phyloP scores from a whole-genome alignment of 441 rosid genomes.

The Caryocar brasiliense region DNA sequence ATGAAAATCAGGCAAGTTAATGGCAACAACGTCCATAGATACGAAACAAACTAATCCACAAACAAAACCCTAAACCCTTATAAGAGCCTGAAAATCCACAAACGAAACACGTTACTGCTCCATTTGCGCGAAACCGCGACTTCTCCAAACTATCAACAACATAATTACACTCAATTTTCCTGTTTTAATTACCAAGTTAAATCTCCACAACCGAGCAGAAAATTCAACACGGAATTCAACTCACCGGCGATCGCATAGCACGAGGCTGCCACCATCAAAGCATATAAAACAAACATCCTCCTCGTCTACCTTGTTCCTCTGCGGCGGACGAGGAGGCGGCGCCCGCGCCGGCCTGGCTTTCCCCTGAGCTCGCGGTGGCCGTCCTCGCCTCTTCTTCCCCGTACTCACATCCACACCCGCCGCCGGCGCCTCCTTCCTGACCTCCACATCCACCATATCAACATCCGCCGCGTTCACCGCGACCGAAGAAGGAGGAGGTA shows the following conservation, averaged over 20 bases:
- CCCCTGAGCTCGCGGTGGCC: conserved; percentile 55
- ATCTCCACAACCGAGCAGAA: not conserved
- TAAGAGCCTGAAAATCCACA: too few species aligned
- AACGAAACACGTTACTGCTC: not conserved
- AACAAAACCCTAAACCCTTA: not conserved
- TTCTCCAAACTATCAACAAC: not conserved
- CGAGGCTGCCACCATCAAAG: conserved; percentile 97
- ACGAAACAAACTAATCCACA: not conserved
- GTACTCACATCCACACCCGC: conserved; percentile 17
- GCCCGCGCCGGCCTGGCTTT: conserved; percentile 10
- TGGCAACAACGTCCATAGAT: not conserved
- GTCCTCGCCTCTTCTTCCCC: conserved; percentile 66
- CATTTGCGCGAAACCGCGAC: not conserved
- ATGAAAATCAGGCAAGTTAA: conserved; percentile 13
- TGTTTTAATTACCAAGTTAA: not conserved
- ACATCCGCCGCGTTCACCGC: conserved; percentile 13
- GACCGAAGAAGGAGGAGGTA: not conserved
- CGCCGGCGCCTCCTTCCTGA: conserved; percentile 11
- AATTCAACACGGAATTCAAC: conserved; percentile 10
- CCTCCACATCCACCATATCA: conserved; percentile 19
- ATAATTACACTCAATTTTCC: too few species aligned
- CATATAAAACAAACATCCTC: conserved; percentile 98
- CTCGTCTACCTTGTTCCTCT: conserved; percentile 36
- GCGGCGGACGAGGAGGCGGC: conserved; percentile 19
- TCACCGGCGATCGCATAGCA: conserved; percentile 96